Base-by-base conservation (phyloP, 225 moss, liverwort and hornwort species). In the Ulota crispa region DNA sequence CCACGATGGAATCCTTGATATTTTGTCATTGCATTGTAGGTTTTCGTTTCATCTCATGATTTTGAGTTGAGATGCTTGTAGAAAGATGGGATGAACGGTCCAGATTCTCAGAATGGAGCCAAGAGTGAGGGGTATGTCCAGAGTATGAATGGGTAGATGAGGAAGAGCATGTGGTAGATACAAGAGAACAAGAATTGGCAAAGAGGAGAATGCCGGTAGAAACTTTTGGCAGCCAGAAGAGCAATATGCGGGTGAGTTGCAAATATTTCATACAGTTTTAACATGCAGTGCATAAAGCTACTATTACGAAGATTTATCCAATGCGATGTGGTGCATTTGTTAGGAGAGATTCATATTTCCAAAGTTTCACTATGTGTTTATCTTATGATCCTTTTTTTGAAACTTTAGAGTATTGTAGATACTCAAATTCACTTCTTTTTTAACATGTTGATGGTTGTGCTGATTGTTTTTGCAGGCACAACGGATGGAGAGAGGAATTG, bases 91-190 rank as follows among this genome's bases (percentile, higher is more conserved):
- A 24, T 81, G 81, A 27, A 31, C 27, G 34, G 65, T 89, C 85
- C 93, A 97, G 96, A 88, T 97, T 86, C 89, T 96, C 91, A 99
- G 95, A 92, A 99, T 99, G 98, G 98, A 99, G 89, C 92, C 98
- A 80, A 89, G 93, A 89, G 93, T 96, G 64, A 88, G 91, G 87
- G 98, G 94, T 50, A 79, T 90, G 81, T n/a, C n/a, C n/a, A n/a
- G 78, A 87, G 6, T 99, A 99, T 64, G 82, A 89, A 59, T 86
- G 86, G 64, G 80, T 83, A 19, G 93, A 91, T 28, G 93, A 92
- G 79, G 91, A 86, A 80, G 88, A 80, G 76, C 60, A 6, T 54
- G 87, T 85, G 76, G 91, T 85, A 53, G 85, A 89, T 78, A 86
- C 90, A 28, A 82, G 68, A 62, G 93, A 93, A 73, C 84, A 85